Conservation (phyloP, 106 monocot genomes). For the Agapanthus africanus region DNA sequence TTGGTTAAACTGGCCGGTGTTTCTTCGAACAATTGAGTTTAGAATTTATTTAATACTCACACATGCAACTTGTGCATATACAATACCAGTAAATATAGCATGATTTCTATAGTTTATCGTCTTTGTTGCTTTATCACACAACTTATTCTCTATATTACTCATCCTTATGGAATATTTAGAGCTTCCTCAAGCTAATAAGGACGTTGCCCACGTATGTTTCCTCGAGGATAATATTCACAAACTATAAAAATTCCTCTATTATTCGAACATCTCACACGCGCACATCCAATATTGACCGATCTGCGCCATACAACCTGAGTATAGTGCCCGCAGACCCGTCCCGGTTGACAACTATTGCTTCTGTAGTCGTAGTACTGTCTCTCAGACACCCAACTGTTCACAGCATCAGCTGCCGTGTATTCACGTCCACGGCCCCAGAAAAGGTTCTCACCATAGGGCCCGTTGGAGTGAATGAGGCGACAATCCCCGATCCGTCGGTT, state of each 20-base stretch:
- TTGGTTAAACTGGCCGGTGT: too few species aligned
- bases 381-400: constrained; percentile 28
- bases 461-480: constrained; percentile 5
- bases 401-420: constrained; percentile 22
- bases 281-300: constrained; percentile 36
- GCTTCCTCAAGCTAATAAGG: too few species aligned
- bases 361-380: constrained; percentile 22
- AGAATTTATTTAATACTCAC: too few species aligned
- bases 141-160: too few species aligned
- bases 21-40: too few species aligned
- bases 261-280: constrained; percentile 25
- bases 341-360: constrained; percentile 25
- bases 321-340: constrained; percentile 32
- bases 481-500: constrained; percentile 3
- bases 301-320: constrained; percentile 54
- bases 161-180: too few species aligned
- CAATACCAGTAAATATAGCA: too few species aligned
- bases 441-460: constrained; percentile 26
- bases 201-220: constrained; percentile 26
- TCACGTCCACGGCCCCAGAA: constrained; percentile 27
- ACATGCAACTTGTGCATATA: too few species aligned
- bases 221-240: constrained; percentile 38
- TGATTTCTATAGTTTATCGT: too few species aligned
- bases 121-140: too few species aligned
- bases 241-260: constrained; percentile 28